Evolutionary conservation across 192 early-diverging fungal genomes (phyloP), one percentile per base, ranked within the genome.

Genomic region (Anaeromyces robustus): DNA sequence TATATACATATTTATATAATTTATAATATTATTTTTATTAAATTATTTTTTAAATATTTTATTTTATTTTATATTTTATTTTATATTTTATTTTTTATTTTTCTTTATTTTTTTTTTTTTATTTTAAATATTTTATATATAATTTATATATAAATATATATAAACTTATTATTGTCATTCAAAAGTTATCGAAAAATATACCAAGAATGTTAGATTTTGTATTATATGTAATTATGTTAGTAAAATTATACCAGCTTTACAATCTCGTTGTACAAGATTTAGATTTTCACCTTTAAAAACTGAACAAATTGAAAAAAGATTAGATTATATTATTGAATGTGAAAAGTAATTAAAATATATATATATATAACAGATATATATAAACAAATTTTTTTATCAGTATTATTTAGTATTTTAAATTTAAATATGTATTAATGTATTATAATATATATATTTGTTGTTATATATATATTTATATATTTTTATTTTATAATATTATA

Each of bases 141-240:
- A n/a, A n/a, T n/a, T n/a, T n/a, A n/a, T n/a, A n/a, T n/a, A n/a
- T n/a, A n/a, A n/a, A n/a, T n/a, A n/a, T n/a, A n/a, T n/a, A n/a
- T n/a, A n/a, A n/a, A n/a, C n/a, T n/a, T n/a, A n/a, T n/a, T n/a
- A n/a, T n/a, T n/a, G n/a, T n/a, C n/a, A n/a, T n/a, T n/a, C n/a
- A n/a, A 77, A 81, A 94, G 96, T 99, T 19, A 94, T 99, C 84
- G 98, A 99, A 88, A 95, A 97, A 84, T 99, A 99, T 86, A 98
- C 98, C 26, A 89, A 90, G 43, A 99, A 98, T 82, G 96, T 98
- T 13, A 92, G 98, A 4, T 99, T 99, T 84, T 99, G 98, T 85
- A 94, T 99, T 79, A 97, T 99, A 80, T 98, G 97, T 89, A 99
- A 99, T 86, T 98, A 99, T 84, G 95, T 96, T 30, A 92, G 92